phyloP scores from a whole-genome alignment of 2,329 filamentous ascomycete species.

The Trichoderma sp. region DNA sequence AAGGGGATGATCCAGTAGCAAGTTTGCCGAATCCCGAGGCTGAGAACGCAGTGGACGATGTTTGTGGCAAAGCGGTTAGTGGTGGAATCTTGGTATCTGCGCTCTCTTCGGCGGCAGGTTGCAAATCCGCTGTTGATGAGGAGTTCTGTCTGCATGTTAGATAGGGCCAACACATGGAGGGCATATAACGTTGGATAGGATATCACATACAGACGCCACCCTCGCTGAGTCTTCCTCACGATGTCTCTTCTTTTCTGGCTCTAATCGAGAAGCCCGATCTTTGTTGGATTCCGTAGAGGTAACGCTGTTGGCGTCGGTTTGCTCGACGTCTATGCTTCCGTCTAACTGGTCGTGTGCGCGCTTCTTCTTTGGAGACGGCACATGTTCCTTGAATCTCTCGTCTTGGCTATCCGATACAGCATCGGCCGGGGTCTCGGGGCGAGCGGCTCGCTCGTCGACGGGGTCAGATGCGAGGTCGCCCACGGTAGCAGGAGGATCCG shows the following conservation, averaged over 20 bases:
- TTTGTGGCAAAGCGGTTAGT: constrained; percentile 32
- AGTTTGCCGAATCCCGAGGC: constrained; percentile 67
- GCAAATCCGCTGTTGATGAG: not conserved
- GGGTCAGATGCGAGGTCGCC: constrained; percentile 12
- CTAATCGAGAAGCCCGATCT: constrained; percentile 44
- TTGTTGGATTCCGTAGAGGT: constrained; percentile 45
- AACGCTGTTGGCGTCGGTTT: constrained; percentile 43
- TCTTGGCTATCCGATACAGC: constrained; percentile 34
- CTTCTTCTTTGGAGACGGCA: constrained; percentile 65
- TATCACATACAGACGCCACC: constrained; percentile 33
- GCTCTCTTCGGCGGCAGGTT: constrained; percentile 20
- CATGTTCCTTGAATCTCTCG: constrained; percentile 44
- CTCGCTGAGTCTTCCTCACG: constrained; percentile 48
- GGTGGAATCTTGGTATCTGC: constrained; percentile 25
- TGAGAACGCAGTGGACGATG: constrained; percentile 62
- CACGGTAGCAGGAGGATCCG: constrained; percentile 38
- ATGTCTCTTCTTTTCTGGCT: constrained; percentile 64
- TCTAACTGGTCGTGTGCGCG: constrained; percentile 59
- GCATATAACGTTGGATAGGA: not conserved
- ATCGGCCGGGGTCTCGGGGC: constrained; percentile 36
- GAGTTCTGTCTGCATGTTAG: constrained; percentile 8
- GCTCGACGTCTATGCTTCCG: constrained; percentile 41
- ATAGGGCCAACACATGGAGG: not conserved
- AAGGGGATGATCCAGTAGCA: constrained; percentile 61
- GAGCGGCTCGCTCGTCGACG: constrained; percentile 27